These are phyloP conservation scores for Parathielavia appendiculata DNA, from an alignment of 495 filamentous ascomycete genomes.

Conservation along the genomic window DNA sequence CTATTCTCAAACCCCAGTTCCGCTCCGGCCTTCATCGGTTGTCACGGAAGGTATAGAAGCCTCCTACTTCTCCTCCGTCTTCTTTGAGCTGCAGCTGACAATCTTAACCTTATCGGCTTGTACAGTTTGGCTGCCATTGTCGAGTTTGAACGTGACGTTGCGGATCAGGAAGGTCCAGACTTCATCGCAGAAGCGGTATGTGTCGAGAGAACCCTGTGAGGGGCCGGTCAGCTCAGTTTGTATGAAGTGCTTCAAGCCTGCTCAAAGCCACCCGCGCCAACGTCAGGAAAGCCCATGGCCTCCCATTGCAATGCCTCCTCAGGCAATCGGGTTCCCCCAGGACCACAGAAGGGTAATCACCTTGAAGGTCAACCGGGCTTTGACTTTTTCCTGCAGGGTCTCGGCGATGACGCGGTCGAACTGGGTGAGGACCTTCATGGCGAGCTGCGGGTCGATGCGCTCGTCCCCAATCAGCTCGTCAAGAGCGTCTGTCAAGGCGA, in stretches of 20 bases:
- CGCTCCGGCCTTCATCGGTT: no score
- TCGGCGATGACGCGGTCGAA: conserved; percentile 89
- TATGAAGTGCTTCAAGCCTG: no score
- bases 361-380: conserved; percentile 91
- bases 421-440: conserved; percentile 92
- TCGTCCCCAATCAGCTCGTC: conserved; percentile 91
- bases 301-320: not conserved
- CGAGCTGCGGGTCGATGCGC: conserved; percentile 93
- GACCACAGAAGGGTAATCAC: conserved; percentile 44
- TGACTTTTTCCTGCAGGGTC: conserved; percentile 83
- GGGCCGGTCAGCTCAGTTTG: not conserved
- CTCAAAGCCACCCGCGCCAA: no score
- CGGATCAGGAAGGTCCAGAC: conserved; percentile 99
- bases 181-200: conserved; percentile 99
- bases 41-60: not conserved
- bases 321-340: not conserved
- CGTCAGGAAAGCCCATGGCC: no score
- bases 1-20: not conserved
- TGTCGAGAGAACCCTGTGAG: conserved; percentile 89
- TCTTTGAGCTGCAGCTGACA: conserved; percentile 89
- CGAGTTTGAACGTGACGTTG: conserved; percentile 95
- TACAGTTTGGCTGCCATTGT: conserved; percentile 58
- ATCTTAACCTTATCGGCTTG: conserved; percentile 86
- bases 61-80: conserved; percentile 59
- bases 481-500: conserved; percentile 89